phyloP scores from a whole-genome alignment of 2,329 filamentous ascomycete species.

The Hymenoscyphus occultus region DNA sequence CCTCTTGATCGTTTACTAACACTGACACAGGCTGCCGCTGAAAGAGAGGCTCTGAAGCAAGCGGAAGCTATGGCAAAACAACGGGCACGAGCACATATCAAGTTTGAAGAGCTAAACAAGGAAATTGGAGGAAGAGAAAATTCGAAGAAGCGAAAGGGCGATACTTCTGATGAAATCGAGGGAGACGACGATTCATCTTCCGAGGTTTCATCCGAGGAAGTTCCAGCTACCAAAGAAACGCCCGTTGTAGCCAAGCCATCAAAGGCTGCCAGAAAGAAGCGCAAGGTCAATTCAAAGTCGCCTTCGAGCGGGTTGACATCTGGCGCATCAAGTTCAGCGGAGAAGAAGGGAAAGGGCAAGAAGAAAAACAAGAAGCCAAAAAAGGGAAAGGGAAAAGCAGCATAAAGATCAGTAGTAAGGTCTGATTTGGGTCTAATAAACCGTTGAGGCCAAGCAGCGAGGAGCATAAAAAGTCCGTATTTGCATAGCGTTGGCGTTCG shows the following conservation, averaged over 20 bases:
- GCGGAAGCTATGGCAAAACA: constrained; percentile 50
- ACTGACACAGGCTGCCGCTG: constrained; percentile 39
- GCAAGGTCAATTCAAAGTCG: constrained; percentile 31
- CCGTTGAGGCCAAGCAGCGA: not conserved
- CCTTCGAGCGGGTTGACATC: constrained; percentile 16
- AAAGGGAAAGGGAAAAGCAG: constrained; percentile 13
- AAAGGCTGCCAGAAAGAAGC: constrained; percentile 31
- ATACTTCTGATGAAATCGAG: constrained; percentile 13
- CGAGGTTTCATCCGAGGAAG: constrained; percentile 19
- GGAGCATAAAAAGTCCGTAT: not conserved
- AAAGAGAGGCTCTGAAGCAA: constrained; percentile 48
- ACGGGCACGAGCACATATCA: constrained; percentile 47
- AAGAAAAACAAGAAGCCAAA: constrained; percentile 13
- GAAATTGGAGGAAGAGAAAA: constrained; percentile 34
- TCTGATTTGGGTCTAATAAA: not conserved
- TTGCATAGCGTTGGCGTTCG: constrained; percentile 13
- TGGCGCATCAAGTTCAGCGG: constrained; percentile 18
- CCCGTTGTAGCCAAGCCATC: not conserved
- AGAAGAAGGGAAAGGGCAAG: constrained; percentile 6
- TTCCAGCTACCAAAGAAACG: constrained; percentile 10
- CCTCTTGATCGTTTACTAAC: constrained; percentile 15
- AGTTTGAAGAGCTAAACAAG: constrained; percentile 43
- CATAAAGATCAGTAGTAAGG: not conserved
- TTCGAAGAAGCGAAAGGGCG: constrained; percentile 36
- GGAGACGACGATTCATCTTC: constrained; percentile 10